Evolutionary conservation across 148 eudicot species (phyloP).

Genomic region (Simmondsia chinensis): DNA sequence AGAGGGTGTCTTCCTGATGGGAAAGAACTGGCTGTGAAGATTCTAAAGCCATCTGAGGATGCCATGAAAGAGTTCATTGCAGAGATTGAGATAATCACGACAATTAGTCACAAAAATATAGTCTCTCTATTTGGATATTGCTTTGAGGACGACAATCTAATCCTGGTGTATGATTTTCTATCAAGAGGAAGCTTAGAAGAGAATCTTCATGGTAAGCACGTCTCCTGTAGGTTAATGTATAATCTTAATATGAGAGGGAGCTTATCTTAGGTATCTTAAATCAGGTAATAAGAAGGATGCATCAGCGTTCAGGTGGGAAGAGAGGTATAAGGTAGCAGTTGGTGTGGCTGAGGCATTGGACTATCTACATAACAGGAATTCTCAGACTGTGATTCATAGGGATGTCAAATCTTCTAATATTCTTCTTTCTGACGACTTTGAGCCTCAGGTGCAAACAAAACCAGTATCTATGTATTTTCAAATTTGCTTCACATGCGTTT

Average conservation of each 20-base stretch:
- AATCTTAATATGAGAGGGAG: neutral
- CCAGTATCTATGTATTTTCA: neutral
- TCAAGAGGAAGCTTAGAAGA: slow-evolving; percentile 89
- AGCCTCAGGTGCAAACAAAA: slow-evolving; percentile 58
- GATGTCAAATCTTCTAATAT: slow-evolving; percentile 92
- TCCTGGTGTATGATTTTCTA: slow-evolving; percentile 70
- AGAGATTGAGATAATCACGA: slow-evolving; percentile 81
- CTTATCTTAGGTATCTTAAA: neutral
- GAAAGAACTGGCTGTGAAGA: slow-evolving; percentile 85
- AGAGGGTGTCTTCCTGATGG: slow-evolving; percentile 71
- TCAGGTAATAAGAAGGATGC: slow-evolving; percentile 44
- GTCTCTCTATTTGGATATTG: slow-evolving; percentile 76
- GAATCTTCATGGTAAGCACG: slow-evolving; percentile 60
- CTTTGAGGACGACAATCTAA: slow-evolving; percentile 49
- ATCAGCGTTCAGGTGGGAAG: slow-evolving; percentile 62
- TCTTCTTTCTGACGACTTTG: slow-evolving; percentile 67
- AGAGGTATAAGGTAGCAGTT: slow-evolving; percentile 72
- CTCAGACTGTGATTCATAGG: slow-evolving; percentile 71
- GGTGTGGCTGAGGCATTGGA: slow-evolving; percentile 92
- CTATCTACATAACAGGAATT: slow-evolving; percentile 53
- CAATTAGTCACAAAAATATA: slow-evolving; percentile 71
- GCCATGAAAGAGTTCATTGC: slow-evolving; percentile 52
- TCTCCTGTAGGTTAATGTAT: neutral
- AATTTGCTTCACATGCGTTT: neutral
- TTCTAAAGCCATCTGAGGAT: slow-evolving; percentile 68